A percentile compares a stretch with the other conserved stretches of the same genome.
phyloP scores from a whole-genome alignment of 768 basidiomycete genomes.

The Kwoniella sp. region DNA sequence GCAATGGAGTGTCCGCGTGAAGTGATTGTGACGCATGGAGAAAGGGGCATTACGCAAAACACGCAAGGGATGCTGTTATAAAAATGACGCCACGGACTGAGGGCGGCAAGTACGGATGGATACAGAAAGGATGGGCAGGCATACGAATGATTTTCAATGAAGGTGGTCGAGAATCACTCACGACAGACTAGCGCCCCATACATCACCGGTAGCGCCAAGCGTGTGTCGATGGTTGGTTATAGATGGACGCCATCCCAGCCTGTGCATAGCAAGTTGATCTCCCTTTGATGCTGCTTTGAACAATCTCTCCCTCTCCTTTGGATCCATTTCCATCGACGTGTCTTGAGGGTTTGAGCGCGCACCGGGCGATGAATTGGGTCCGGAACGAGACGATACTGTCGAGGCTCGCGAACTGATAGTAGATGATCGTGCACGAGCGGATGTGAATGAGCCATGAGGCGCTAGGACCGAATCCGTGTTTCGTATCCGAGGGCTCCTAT shows the following conservation, averaged over 20 bases:
- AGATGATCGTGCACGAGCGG: constrained; percentile 14
- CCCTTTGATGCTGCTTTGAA: constrained; percentile 26
- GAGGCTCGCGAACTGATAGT: constrained; percentile 9
- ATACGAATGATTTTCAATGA: not conserved
- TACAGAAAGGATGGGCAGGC: too few relatives aligned
- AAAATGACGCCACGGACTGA: too few relatives aligned
- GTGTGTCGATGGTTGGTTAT: constrained; percentile 17
- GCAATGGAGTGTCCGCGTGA: too few relatives aligned
- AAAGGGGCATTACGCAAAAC: too few relatives aligned
- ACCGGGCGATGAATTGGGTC: not conserved
- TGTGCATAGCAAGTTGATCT: constrained; percentile 37
- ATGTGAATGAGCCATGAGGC: constrained; percentile 43
- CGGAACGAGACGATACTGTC: not conserved
- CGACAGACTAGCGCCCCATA: constrained; percentile 31
- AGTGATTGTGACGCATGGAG: too few relatives aligned
- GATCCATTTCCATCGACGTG: constrained; percentile 11
- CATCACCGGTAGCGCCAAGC: constrained; percentile 22
- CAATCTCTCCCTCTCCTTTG: constrained; percentile 12
- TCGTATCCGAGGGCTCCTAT: constrained; percentile 23
- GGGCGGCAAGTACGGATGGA: too few relatives aligned
- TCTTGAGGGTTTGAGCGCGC: constrained; percentile 1
- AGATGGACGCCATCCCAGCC: constrained; percentile 21
- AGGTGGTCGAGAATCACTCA: too few relatives aligned
- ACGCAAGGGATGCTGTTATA: too few relatives aligned
- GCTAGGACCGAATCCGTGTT: constrained; percentile 29